Percentiles rank a stretch among this genome's conserved stretches.
phyloP scores from a whole-genome alignment of 176 grass and related monocot species.

The Oryza officinalis region DNA sequence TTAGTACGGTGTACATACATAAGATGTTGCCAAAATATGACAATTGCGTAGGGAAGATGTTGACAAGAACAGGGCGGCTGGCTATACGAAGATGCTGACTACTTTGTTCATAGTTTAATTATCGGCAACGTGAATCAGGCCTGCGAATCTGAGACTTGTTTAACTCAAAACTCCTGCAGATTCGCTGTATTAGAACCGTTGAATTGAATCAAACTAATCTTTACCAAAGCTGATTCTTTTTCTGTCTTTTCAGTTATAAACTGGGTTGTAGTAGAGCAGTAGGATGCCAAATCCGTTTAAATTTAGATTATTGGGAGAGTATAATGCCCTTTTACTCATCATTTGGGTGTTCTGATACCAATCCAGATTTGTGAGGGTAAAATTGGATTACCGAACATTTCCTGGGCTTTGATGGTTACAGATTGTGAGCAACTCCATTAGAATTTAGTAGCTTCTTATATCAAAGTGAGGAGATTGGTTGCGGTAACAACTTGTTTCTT shows the following conservation, averaged over 20 bases:
- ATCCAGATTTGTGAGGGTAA: background rate
- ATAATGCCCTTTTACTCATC: background rate
- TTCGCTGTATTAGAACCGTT: background rate
- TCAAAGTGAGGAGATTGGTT: background rate
- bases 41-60: background rate
- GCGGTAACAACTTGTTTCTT: background rate
- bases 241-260: background rate
- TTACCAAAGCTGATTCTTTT: background rate
- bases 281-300: background rate
- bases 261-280: too few species aligned
- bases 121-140: conserved; percentile 17
- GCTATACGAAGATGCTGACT: background rate
- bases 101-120: background rate
- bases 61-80: background rate
- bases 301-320: background rate
- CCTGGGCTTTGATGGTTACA: background rate
- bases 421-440: background rate
- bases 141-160: conserved; percentile 13
- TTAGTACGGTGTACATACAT: background rate
- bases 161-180: background rate
- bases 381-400: background rate
- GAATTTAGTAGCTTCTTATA: background rate
- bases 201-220: background rate
- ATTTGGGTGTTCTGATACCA: background rate
- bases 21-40: background rate